Percentiles rank a stretch among this genome's conserved stretches.
Conservation (phyloP, 768 basidiomycete species). For the Bullera alba region DNA sequence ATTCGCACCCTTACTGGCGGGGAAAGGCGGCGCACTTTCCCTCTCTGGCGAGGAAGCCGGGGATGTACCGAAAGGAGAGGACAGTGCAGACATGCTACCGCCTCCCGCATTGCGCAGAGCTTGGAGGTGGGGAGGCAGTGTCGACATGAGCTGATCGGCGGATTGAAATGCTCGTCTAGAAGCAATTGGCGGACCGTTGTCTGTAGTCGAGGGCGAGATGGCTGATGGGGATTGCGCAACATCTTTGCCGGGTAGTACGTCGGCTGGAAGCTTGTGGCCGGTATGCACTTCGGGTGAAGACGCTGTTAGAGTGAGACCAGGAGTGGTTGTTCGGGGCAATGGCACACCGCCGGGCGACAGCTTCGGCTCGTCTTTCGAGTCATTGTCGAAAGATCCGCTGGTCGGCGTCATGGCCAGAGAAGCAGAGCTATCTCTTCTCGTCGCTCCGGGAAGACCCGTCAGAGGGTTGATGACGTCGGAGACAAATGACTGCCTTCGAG, state of each 20-base stretch:
- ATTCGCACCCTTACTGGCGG: no score
- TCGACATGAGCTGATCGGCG: constrained; percentile 50
- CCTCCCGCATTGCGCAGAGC: constrained; percentile 47
- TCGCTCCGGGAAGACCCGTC: constrained; percentile 30
- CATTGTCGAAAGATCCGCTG: neutral
- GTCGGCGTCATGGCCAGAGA: neutral
- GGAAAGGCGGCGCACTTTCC: constrained; percentile 13
- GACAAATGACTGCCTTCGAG: constrained; percentile 18
- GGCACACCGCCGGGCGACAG: constrained; percentile 11
- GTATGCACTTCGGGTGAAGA: constrained; percentile 14
- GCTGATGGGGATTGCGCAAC: neutral
- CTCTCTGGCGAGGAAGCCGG: constrained; percentile 31
- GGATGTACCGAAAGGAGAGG: constrained; percentile 23
- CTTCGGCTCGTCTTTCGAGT: neutral
- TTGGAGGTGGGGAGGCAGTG: constrained; percentile 53
- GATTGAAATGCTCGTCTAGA: constrained; percentile 10
- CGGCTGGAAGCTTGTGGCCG: constrained; percentile 3
- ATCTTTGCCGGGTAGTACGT: constrained; percentile 4
- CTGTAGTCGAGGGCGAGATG: constrained; percentile 19
- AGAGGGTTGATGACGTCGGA: constrained; percentile 38
- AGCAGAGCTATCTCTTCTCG: constrained; percentile 12
- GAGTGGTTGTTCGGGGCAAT: constrained; percentile 15
- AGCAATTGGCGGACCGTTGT: neutral
- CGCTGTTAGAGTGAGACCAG: constrained; percentile 18
- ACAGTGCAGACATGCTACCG: constrained; percentile 8